Base-by-base conservation (phyloP, 176 grass and related monocot species). In the Oropetium thomaeum region DNA sequence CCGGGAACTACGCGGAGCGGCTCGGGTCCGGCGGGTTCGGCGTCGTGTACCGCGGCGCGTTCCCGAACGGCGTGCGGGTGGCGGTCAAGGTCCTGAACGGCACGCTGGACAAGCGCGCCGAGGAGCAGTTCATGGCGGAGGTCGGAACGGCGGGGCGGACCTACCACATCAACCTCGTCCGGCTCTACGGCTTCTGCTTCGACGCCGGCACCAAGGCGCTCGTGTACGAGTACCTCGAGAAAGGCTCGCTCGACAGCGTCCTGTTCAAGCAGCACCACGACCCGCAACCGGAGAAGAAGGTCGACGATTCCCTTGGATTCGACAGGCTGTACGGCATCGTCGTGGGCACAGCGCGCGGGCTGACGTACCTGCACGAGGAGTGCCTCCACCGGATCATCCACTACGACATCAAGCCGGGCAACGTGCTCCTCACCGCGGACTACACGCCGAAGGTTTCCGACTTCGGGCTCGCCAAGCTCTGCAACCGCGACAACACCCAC, bases 401-500 rank as follows among this genome's bases (percentile, higher is more conserved):
- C 82, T 88, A 88, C 58, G 92, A 95, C 69, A 95, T 88, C 73
- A 95, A 95, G 66, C 92, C 92, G 0, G 92, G n/a, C 37, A 95
- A 95, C 77, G 79, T 95, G 12, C 79, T 95, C 7, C 70, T 95
- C 57, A 61, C 39, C 2, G 82, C 65, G 5, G 70, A 78, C 26
- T 76, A 67, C 49, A 37, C 45, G 5, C 88, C 92, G 0, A 96
- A 96, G 73, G 85, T 96, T 23, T 73, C 92, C 4, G 88, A 96
- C 76, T 91, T 91, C 59, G 92, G 92, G 32, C 58, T 96, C 2
- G 88, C 88, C 15, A 82, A 78, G 77, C 82, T 96, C 2, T 81
- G 79, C 58, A 78, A 91, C 51, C 76, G 92, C 19, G 88, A 84
- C 42, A 73, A 84, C 75, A 87, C 82, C 26, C 85, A 89, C 75